These are phyloP conservation scores for Rickenella mellea DNA, from an alignment of 768 basidiomycete genomes.

Conservation along the genomic window DNA sequence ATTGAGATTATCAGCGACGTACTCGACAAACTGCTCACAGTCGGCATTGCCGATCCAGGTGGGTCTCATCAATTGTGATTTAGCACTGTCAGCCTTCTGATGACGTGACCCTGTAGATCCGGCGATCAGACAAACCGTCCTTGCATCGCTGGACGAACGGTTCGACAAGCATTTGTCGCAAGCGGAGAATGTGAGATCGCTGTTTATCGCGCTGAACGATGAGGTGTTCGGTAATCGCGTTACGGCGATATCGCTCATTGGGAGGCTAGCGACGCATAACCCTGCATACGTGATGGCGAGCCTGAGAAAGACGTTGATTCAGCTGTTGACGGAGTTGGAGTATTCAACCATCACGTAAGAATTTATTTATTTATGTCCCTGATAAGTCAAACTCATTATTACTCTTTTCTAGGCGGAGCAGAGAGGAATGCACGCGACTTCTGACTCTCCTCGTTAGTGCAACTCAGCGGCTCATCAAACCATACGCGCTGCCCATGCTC, in stretches of 20 bases:
- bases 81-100: conserved; percentile 3
- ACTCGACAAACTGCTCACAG: conserved; percentile 90
- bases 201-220: conserved; percentile 96
- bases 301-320: conserved; percentile 88
- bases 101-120: conserved; percentile 47
- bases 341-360: conserved; percentile 85
- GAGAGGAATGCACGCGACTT: conserved; percentile 88
- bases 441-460: conserved; percentile 85
- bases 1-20: conserved; percentile 97
- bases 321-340: conserved; percentile 92
- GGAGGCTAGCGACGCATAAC: conserved; percentile 88
- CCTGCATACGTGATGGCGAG: conserved; percentile 99
- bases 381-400: background rate
- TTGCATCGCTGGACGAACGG: conserved; percentile 79
- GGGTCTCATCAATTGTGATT: conserved; percentile 4
- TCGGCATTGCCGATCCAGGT: conserved; percentile 96
- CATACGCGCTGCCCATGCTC: conserved; percentile 93
- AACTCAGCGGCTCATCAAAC: conserved; percentile 89
- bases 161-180: conserved; percentile 97
- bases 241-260: conserved; percentile 85
- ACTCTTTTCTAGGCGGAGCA: conserved; percentile 48
- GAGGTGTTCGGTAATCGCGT: conserved; percentile 92
- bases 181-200: conserved; percentile 93
- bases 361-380: conserved; percentile 1
- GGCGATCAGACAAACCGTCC: conserved; percentile 75